Conservation (phyloP, 2,329 filamentous ascomycete species). For the Metarhizium rileyi region DNA sequence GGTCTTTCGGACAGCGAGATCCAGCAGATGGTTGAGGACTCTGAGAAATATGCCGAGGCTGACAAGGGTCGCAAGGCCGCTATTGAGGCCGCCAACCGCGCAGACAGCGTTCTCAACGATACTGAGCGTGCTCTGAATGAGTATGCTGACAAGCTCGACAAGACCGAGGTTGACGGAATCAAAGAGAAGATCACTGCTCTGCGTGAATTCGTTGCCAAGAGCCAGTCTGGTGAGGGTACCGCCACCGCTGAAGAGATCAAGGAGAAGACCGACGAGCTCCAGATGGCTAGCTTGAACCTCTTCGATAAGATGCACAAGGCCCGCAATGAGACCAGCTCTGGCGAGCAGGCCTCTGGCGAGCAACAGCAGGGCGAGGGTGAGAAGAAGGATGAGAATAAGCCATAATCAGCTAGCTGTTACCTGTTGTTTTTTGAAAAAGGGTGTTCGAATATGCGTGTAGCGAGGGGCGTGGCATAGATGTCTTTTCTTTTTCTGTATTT, state of each 20-base stretch:
- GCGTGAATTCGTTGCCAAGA: slow-evolving; percentile 87
- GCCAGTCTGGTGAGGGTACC: slow-evolving; percentile 80
- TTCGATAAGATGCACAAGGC: slow-evolving; percentile 99
- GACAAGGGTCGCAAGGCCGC: slow-evolving; percentile 95
- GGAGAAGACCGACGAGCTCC: slow-evolving; percentile 97
- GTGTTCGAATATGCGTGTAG: slow-evolving; percentile 24
- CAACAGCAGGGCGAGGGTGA: slow-evolving; percentile 53
- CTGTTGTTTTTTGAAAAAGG: slow-evolving; percentile 6
- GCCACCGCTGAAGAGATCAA: slow-evolving; percentile 89
- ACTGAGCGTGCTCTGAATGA: slow-evolving; percentile 98
- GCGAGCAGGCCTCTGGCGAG: slow-evolving; percentile 39
- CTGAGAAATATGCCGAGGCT: slow-evolving; percentile 87
- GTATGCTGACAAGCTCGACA: slow-evolving; percentile 91
- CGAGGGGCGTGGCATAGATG: slow-evolving; percentile 23
- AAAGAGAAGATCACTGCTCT: slow-evolving; percentile 83
- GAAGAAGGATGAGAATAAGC: slow-evolving; percentile 69
- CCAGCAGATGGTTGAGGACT: slow-evolving; percentile 93
- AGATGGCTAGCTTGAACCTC: slow-evolving; percentile 87
- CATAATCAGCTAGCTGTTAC: slow-evolving; percentile 32
- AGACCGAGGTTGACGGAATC: slow-evolving; percentile 87
- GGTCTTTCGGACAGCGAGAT: slow-evolving; percentile 94
- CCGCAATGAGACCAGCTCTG: slow-evolving; percentile 52
- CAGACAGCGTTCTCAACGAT: slow-evolving; percentile 92
- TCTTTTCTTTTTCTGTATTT: slow-evolving; percentile 24
- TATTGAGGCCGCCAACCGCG: slow-evolving; percentile 95